Percentiles rank a stretch among this genome's conserved stretches.
Evolutionary conservation across 768 basidiomycete genomes (phyloP).

Genomic region (Clathrus columnatus): DNA sequence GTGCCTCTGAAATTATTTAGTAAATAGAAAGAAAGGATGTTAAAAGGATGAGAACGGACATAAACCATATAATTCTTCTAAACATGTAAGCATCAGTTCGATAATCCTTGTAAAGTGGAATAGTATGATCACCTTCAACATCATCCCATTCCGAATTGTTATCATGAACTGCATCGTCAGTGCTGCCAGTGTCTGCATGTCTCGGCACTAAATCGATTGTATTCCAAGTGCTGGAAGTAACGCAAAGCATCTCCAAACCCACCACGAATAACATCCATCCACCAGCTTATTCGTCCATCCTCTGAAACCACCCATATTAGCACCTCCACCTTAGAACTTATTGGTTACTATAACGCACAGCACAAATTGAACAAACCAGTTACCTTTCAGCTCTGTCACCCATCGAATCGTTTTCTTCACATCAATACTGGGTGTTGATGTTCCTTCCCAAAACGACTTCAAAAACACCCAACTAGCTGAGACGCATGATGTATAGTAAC

Average conservation of each 20-base stretch:
- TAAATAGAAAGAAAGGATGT: not conserved
- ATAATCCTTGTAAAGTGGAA: not conserved
- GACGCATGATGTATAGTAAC: conserved; percentile 94
- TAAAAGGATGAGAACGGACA: conserved; percentile 8
- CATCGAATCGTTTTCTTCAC: conserved; percentile 11
- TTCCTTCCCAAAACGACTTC: conserved; percentile 35
- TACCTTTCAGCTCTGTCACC: conserved; percentile 11
- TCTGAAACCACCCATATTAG: conserved; percentile 85
- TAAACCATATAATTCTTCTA: conserved; percentile 47
- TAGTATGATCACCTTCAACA: conserved; percentile 47
- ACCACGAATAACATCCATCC: conserved; percentile 99
- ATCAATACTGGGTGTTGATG: conserved; percentile 1
- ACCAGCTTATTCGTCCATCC: conserved; percentile 98
- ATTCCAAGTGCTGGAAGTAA: conserved; percentile 56
- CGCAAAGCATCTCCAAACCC: conserved; percentile 86
- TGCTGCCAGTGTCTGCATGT: conserved; percentile 17
- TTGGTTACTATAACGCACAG: not conserved
- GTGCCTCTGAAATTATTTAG: conserved; percentile 33
- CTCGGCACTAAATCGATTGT: not conserved
- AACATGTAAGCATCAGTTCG: not conserved
- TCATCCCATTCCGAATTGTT: conserved; percentile 54
- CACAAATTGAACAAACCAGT: not conserved
- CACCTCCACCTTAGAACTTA: conserved; percentile 39
- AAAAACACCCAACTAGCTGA: conserved; percentile 78
- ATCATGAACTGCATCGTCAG: conserved; percentile 27